phyloP scores from a whole-genome alignment of 495 filamentous ascomycete genomes.

The Aspergillus sclerotiicarbonarius region DNA sequence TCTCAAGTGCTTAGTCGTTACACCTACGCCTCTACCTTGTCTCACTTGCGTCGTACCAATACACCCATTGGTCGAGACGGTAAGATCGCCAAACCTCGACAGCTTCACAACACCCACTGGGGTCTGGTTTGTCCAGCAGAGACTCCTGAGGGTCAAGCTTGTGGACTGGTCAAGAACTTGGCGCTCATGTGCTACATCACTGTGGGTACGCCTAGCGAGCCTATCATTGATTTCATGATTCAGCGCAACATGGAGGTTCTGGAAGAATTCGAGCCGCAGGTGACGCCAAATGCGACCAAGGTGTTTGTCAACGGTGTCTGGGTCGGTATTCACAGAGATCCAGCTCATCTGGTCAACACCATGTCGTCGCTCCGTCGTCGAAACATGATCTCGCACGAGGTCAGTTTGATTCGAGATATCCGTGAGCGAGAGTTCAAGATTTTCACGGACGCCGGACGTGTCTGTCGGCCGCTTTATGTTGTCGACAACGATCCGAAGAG shows the following conservation, averaged over 20 bases:
- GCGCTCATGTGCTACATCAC: conserved; percentile 98
- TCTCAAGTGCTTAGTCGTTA: conserved; percentile 98
- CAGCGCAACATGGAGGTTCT: conserved; percentile 91
- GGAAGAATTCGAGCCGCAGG: conserved; percentile 90
- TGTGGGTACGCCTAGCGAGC: conserved; percentile 83
- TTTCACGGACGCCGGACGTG: conserved; percentile 93
- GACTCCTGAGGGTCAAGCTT: conserved; percentile 97
- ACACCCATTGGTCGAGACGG: conserved; percentile 97
- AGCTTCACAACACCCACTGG: conserved; percentile 99
- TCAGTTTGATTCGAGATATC: conserved; percentile 91
- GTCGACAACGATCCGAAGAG: conserved; percentile 74
- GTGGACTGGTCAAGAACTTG: conserved; percentile 96
- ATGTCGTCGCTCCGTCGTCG: conserved; percentile 75
- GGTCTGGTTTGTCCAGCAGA: conserved; percentile 96
- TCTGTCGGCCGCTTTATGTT: conserved; percentile 89
- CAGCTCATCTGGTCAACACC: conserved; percentile 72
- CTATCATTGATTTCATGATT: conserved; percentile 92
- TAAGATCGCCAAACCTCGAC: conserved; percentile 96
- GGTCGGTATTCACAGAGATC: conserved; percentile 84
- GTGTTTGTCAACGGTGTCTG: conserved; percentile 97
- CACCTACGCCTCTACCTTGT: conserved; percentile 93
- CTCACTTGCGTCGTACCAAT: conserved; percentile 94
- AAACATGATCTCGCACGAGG: conserved; percentile 78
- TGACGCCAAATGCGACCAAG: conserved; percentile 90
- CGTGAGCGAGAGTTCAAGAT: conserved; percentile 97